Base-by-base conservation (phyloP, 257 asterid genomes). In the Petrea volubilis region DNA sequence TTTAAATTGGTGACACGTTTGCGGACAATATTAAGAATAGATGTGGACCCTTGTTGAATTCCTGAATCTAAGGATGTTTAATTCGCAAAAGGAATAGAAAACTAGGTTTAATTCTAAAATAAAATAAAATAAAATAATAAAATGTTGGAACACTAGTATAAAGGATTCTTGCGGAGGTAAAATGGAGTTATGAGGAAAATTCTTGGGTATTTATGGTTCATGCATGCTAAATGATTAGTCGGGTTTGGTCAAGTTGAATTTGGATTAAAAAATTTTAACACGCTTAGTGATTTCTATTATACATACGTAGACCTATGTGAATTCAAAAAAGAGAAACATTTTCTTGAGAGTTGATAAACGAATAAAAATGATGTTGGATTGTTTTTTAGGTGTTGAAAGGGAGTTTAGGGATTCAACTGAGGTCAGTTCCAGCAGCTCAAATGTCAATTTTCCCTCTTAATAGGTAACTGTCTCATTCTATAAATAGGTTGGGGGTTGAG, bases 1-100 rank as follows among this genome's bases (percentile, higher is more conserved):
- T 49, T 49, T 6, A 5, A 34, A 3, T 18, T 27, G 5, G 38
- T 11, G 52, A 65, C 72, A 77, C 65, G 70, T 70, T 77, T 60
- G 0, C 40, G 70, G n/a, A 55, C 29, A 4, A 11, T 2, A 18
- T 57, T 57, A 34, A 34, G 17, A 47, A 15, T 7, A 11, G 20
- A 18, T 58, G 57, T 57, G 59, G 61, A 52, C 62, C 69, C 17
- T 33, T 47, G 6, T 2, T 25, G 15, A n/a, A 40, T 55, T 38
- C 51, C 25, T 25, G 36, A 41, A 68, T 34, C 33, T 41, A 25
- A 38, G 74, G 60, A 15, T 29, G 2, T 33, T 29, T 15, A 14
- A 31, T 15, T 20, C 40, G 2, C 43, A 25, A 25, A 63, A 41
- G 25, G 33, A 38, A 20, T 49, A 33, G 28, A 38, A 60, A 17